Percentiles rank a stretch among this genome's conserved stretches.
phyloP scores from a whole-genome alignment of 1,284 basidiomycete genomes.

The Mycena citricolor region DNA sequence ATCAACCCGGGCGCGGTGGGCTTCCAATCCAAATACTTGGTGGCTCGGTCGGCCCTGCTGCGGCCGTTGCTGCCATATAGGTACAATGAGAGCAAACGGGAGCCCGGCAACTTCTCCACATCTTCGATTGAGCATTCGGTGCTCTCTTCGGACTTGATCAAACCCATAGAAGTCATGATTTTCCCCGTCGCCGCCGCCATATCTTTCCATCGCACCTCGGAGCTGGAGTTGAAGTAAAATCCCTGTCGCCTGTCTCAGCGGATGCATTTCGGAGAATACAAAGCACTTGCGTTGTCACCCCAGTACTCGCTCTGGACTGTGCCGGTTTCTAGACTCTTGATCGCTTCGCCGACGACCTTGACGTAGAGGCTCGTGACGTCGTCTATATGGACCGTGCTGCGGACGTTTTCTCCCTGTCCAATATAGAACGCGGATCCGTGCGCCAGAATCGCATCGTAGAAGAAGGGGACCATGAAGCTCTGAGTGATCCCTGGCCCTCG shows the following conservation, averaged over 20 bases:
- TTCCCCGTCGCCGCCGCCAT: conserved; percentile 8
- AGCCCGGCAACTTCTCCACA: conserved; percentile 1
- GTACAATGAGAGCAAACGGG: conserved; percentile 3
- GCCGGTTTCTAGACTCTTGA: conserved; percentile 2
- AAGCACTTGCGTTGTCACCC: conserved; percentile 9
- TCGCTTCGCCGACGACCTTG: conserved; percentile 14
- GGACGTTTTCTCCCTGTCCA: conserved; percentile 8
- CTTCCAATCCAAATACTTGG: conserved; percentile 9
- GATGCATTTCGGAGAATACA: background rate
- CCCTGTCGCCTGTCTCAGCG: conserved; percentile 4
- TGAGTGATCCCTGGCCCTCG: conserved; percentile 13
- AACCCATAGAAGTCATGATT: conserved; percentile 10
- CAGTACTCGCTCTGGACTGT: conserved; percentile 9
- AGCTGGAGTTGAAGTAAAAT: conserved; percentile 15
- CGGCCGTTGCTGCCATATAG: conserved; percentile 12
- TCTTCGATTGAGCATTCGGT: conserved; percentile 1
- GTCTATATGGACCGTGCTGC: conserved; percentile 14
- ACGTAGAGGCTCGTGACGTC: conserved; percentile 18
- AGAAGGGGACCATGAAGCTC: conserved; percentile 14
- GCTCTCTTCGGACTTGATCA: conserved; percentile 8
- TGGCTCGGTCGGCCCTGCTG: conserved; percentile 13
- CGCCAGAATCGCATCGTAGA: conserved; percentile 9
- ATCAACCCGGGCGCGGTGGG: conserved; percentile 1
- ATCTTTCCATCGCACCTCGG: conserved; percentile 14
- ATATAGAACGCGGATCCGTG: conserved; percentile 9